Evolutionary conservation across 164 flowering plant genomes (phyloP), one percentile per base, ranked within the genome.

Genomic region (Saururus chinensis): DNA sequence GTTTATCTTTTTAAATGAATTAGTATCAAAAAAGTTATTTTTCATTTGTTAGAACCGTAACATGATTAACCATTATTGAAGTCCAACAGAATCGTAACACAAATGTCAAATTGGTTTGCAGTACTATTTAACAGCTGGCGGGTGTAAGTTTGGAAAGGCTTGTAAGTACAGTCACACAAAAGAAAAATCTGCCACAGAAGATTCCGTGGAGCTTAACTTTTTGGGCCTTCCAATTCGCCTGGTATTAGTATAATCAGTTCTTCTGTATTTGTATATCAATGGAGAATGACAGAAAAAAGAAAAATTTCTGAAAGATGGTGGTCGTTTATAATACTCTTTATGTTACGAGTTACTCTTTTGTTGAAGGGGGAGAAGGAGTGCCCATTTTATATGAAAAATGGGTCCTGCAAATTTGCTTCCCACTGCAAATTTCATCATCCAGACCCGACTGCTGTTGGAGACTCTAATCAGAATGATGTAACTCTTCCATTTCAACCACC

Each of bases 391-490:
- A 87, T 90, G 96, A 87, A 91, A 58, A 85, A 70, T 72, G 97
- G 99, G 51, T 81, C 96, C 54, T 93, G 99, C 89, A 90, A 88
- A 70, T 88, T 74, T 73, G 95, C 80, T 57, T 61, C 79, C 24
- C 85, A 73, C 75, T 93, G 99, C 80, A 79, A 80, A 78, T 93
- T 88, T 76, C 84, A 93, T 73, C 97, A 93, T 79, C 99, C 99
- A 40, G 88, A 93, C 66, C 97, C 95, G 17, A 83, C 81, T 20
- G 68, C 85, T 61, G 81, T 65, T 70, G 88, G 79, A 60, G 64
- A 82, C 57, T 52, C 73, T 62, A 63, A 72, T 74, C 72, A 66
- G 61, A 80, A 78, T 70, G 82, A 75, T 57, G 81, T 75, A 57
- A 70, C 91, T 62, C 59, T 74, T 70, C 66, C 82, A 21, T 61